Evolutionary conservation across 371 early-diverging fungal genomes (phyloP), one percentile per base, ranked within the genome.

Genomic region (Mucor piriformis): DNA sequence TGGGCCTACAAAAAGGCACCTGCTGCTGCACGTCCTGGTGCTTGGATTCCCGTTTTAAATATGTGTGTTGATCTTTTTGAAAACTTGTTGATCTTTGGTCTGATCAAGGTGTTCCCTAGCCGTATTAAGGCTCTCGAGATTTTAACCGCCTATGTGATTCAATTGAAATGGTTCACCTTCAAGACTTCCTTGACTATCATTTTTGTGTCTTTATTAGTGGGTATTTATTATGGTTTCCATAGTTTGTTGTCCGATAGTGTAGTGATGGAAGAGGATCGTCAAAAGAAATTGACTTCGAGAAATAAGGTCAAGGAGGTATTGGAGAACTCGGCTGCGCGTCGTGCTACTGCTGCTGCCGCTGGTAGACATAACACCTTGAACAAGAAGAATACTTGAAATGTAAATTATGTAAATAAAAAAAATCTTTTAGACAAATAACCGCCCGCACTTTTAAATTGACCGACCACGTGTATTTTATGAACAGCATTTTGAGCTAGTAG

Each of bases 211-310:
- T 32, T 73, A 33, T 59, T 74, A 24, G 71, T 67, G 11, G 79
- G 71, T 44, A 69, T 79, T 27, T 79, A 76, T 54, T 70, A 67
- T 49, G 61, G 63, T 6, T 79, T 79, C 68, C 79, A 79, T 51
- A 44, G 65, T 18, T 25, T 79, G 13, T 63, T 79, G 48, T 68
- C 74, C 1, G 72, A 76, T 24, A 76, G 76, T 54, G 76, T 79
- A 0, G 43, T 76, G 58, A 46, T 79, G 63, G 69, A 73, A 27
- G 74, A 70, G 16, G 79, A 76, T 51, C 59, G 66, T 20, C 51
- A 63, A 47, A 54, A 72, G 18, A 60, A 57, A 23, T 12, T 47
- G n/a, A 50, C 34, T 8, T 72, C 72, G 4, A 61, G 67, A 38
- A 61, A 67, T 1, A 56, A 70, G n/a, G 64, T 76, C 15, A 52